Percentiles rank a stretch among this genome's conserved stretches.
Conservation (phyloP, 768 basidiomycete genomes). For the Pleurotus giganteus region DNA sequence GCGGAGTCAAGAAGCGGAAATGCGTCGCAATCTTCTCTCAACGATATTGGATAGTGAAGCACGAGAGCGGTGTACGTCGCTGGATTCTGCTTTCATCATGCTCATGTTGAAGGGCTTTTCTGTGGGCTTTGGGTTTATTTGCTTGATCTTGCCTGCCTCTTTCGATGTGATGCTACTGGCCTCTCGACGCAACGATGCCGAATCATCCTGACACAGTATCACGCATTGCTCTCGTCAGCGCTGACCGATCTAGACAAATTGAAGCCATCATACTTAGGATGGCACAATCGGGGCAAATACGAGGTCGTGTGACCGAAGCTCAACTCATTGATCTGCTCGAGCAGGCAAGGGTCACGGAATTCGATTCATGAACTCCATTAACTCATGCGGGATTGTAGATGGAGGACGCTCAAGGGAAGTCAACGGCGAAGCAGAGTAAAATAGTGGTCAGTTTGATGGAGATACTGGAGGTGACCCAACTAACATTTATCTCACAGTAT, state of each 20-base stretch:
- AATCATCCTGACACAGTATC: conserved; percentile 51
- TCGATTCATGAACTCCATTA: conserved; percentile 2
- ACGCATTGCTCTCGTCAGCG: conserved; percentile 84
- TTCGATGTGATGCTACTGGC: background rate
- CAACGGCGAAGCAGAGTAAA: conserved; percentile 51
- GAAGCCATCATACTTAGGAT: conserved; percentile 76
- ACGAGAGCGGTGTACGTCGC: conserved; percentile 70
- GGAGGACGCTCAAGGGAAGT: conserved; percentile 51
- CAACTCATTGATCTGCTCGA: conserved; percentile 86
- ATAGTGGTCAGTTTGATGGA: conserved; percentile 46
- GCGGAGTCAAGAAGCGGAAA: conserved; percentile 68
- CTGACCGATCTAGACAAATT: conserved; percentile 77
- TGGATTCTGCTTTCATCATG: background rate
- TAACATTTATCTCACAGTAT: conserved; percentile 35
- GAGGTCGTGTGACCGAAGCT: conserved; percentile 71
- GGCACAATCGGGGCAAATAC: conserved; percentile 81
- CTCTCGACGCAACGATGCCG: background rate
- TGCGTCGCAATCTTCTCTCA: conserved; percentile 73
- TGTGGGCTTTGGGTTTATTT: conserved; percentile 2
- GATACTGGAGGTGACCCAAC: background rate
- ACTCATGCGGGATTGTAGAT: conserved; percentile 34
- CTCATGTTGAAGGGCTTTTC: background rate
- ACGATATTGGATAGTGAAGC: conserved; percentile 77
- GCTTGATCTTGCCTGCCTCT: background rate
- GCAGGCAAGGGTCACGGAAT: conserved; percentile 52